Evolutionary conservation across 164 flowering plant species (phyloP), one percentile per base, ranked within the genome.

Genomic region (Kalanchoe fedtschenkoi): DNA sequence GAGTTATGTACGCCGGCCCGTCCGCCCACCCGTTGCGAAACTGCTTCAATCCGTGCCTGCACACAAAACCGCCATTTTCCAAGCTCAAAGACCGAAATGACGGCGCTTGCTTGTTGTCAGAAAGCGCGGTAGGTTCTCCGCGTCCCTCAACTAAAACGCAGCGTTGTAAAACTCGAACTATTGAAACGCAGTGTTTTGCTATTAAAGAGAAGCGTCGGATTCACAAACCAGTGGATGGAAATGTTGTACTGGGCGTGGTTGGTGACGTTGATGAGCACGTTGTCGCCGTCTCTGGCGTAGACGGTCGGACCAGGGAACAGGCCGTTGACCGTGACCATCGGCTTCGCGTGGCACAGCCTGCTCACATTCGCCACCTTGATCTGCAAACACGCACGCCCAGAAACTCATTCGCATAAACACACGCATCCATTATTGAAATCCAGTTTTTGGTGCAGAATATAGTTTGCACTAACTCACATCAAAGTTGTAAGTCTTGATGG

Each of bases 311-410:
- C 61, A 17, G 61, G 61, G 41, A 58, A 58, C 61, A 58, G 9
- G 61, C 61, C 61, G 24, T 58, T 58, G 10, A 58, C 61, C 19
- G 61, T 58, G 24, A 58, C 61, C 4, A 58, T 58, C 17, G 61
- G 61, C 61, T 58, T 58, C 34, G 61, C 61, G 34, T 58, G 61
- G 41, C 61, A 58, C 41, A 58, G 15, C 61, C 61, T 58, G 61
- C 61, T 58, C 41, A 58, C 61, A 32, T 58, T 58, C 28, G 38
- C 16, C 28, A 34, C 61, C 19, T 58, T 34, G 24, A 58, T 35
- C 61, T 58, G 61, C 41, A 34, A 8, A 32, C n/a, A 33, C 41
- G 28, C 33, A 30, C 14, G n/a, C 14, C 1, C 46, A 42, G 14
- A 42, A 13, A 39, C 15, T 8, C 15, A 15, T 39, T 39, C 8